Evolutionary conservation across 1,284 basidiomycete genomes (phyloP).

Genomic region (Coniophora puteana): DNA sequence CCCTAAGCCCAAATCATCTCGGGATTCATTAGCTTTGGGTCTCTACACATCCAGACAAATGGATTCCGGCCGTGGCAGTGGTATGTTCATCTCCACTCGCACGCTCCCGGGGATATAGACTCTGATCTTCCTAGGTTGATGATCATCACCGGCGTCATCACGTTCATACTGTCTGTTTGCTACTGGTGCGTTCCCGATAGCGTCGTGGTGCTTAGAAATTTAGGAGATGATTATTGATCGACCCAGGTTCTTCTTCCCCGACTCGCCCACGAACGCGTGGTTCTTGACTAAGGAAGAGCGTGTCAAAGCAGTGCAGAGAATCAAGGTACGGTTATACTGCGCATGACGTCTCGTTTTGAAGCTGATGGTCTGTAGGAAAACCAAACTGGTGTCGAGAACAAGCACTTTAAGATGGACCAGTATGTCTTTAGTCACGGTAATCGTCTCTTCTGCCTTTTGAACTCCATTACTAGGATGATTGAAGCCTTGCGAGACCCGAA

Average conservation of each 20-base stretch:
- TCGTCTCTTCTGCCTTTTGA: not conserved
- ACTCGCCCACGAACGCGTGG: slow-evolving; percentile 68
- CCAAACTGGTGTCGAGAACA: slow-evolving; percentile 72
- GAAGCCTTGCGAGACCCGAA: slow-evolving; percentile 68
- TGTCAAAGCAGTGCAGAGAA: slow-evolving; percentile 52
- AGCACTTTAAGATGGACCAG: slow-evolving; percentile 75
- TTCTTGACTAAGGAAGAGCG: slow-evolving; percentile 62
- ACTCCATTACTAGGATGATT: slow-evolving; percentile 43
- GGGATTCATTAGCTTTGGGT: slow-evolving; percentile 69
- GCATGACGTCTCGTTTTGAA: slow-evolving; percentile 9
- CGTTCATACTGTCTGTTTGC: slow-evolving; percentile 46
- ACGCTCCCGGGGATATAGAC: not conserved
- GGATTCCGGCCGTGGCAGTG: slow-evolving; percentile 68
- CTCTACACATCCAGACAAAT: slow-evolving; percentile 53
- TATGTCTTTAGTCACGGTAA: slow-evolving; percentile 29
- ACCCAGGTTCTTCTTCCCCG: slow-evolving; percentile 65
- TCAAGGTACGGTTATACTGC: slow-evolving; percentile 40
- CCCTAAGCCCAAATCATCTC: slow-evolving; percentile 53
- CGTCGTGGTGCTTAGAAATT: slow-evolving; percentile 9
- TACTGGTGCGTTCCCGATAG: slow-evolving; percentile 43
- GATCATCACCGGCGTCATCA: slow-evolving; percentile 66
- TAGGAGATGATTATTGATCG: slow-evolving; percentile 7
- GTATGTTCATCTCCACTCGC: slow-evolving; percentile 27
- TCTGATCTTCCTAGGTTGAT: slow-evolving; percentile 50
- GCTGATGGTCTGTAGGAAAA: slow-evolving; percentile 41